Base-by-base conservation (phyloP, 768 basidiomycete species). In the Suillus fuscotomentosus region DNA sequence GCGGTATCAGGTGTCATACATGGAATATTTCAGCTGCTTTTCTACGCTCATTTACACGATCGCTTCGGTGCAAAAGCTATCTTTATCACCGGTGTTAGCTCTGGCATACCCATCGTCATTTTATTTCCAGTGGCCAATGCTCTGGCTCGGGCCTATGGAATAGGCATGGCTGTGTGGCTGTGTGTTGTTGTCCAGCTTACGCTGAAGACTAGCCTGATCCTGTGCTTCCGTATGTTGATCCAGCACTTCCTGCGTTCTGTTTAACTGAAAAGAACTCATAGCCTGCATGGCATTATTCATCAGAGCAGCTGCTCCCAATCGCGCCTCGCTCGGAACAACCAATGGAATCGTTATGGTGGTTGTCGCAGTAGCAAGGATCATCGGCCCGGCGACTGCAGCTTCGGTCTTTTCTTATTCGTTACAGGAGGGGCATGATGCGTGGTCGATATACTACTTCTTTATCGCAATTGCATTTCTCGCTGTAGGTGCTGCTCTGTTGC, bases 11-110 rank as follows among this genome's bases (percentile, higher is more conserved):
- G 75, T 4, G 48, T 77, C 17, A 56, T 61, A 0, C 63, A 67
- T 11, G 79, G 89, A 2, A 4, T 83, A 15, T 76, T 88, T 67
- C 87, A 90, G 71, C 77, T 86, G 15, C 77, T 86, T 59, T 85
- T 85, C 77, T 92, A 90, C 68, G 81, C 88, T 24, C 74, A 70
- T 39, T 74, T 88, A 24, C 80, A 88, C 60, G 81, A 84, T 45
- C 75, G 77, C 7, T 84, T 82, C 60, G 91, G 91, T 5, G 82
- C 87, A 27, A 3, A 8, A 8, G 7, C 24, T 2, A 27, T 50
- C 5, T 7, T 8, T 27, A 8, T 27, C 3, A 6, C 24, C 1
- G 24, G 50, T 7, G 7, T 27, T 50, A 1, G 24, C 50, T 27
- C 50, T 7, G 24, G 50, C 3, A 50, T 27, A 27, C 50, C 50